A percentile compares a stretch with the other conserved stretches of the same genome.
phyloP scores from a whole-genome alignment of 345 rosid genomes.

The Kandelia obovata region DNA sequence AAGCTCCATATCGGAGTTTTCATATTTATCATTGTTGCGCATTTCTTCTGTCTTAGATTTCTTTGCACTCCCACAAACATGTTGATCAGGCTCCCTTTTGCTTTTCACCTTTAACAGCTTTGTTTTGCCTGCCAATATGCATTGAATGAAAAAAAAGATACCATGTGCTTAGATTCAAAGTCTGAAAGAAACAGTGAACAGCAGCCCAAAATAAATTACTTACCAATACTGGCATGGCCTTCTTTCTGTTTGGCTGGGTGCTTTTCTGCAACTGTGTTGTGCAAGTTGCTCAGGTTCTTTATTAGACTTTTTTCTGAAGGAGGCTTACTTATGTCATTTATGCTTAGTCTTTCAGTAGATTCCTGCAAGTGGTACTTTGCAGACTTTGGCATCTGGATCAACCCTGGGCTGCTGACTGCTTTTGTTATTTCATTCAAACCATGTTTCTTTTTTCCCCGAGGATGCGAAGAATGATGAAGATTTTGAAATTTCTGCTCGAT shows the following conservation, averaged over 20 bases:
- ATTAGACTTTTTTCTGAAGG: conserved; percentile 25
- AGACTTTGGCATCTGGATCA: conserved; percentile 33
- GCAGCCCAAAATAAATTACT: conserved; percentile 11
- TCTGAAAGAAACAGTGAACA: neutral
- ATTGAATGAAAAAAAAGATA: conserved; percentile 13
- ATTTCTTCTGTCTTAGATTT: conserved; percentile 38
- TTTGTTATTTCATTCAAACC: conserved; percentile 28
- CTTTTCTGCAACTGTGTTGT: conserved; percentile 13
- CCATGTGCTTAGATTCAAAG: conserved; percentile 1
- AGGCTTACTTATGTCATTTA: conserved; percentile 32
- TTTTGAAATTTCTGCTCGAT: conserved; percentile 19
- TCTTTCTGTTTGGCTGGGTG: conserved; percentile 6
- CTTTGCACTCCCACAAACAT: conserved; percentile 35
- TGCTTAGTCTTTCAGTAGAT: conserved; percentile 37
- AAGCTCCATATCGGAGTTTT: conserved; percentile 17
- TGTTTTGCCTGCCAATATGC: conserved; percentile 34
- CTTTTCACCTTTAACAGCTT: conserved; percentile 37
- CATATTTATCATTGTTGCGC: conserved; percentile 12
- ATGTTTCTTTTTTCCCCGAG: conserved; percentile 29
- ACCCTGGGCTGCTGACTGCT: conserved; percentile 15
- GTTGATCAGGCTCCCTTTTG: conserved; percentile 41
- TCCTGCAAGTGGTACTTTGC: conserved; percentile 32
- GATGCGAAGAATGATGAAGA: conserved; percentile 18
- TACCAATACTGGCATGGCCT: conserved; percentile 29
- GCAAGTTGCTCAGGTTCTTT: conserved; percentile 25